Evolutionary conservation across 805 yeast genomes (phyloP).

Genomic region (Wickerhamiella domercqiae): DNA sequence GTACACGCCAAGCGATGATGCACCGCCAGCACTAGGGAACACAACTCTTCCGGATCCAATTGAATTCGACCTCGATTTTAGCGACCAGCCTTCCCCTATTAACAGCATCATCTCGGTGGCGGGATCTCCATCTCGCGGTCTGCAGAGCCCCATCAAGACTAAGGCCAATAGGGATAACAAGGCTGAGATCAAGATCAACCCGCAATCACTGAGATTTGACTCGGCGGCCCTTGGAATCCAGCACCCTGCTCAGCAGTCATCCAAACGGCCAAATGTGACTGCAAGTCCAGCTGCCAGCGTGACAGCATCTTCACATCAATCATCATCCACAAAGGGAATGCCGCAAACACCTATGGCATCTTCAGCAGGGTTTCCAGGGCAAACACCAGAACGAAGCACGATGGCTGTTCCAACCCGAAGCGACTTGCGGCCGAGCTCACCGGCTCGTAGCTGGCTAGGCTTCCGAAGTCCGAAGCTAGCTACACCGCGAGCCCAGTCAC

Average conservation of each 20-base stretch:
- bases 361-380: too few relatives aligned
- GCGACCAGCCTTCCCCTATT: too few relatives aligned
- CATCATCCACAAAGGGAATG: neutral
- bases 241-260: neutral
- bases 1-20: too few relatives aligned
- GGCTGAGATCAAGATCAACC: too few relatives aligned
- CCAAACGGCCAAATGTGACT: neutral
- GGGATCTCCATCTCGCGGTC: neutral
- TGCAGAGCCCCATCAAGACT: neutral
- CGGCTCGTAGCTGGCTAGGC: slow-evolving; percentile 5
- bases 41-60: slow-evolving; percentile 1
- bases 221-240: neutral
- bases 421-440: slow-evolving; percentile 10
- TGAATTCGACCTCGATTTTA: slow-evolving; percentile 2
- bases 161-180: too few relatives aligned
- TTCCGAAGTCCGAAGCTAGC: slow-evolving; percentile 1
- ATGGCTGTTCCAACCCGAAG: slow-evolving; percentile 12
- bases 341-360: neutral
- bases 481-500: neutral
- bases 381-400: slow-evolving; percentile 1
- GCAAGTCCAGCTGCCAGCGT: neutral
- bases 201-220: too few relatives aligned
- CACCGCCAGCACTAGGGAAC: too few relatives aligned
- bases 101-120: neutral
- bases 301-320: neutral